Base-by-base conservation (phyloP, 129 eudicot genomes). In the Calendula officinalis region DNA sequence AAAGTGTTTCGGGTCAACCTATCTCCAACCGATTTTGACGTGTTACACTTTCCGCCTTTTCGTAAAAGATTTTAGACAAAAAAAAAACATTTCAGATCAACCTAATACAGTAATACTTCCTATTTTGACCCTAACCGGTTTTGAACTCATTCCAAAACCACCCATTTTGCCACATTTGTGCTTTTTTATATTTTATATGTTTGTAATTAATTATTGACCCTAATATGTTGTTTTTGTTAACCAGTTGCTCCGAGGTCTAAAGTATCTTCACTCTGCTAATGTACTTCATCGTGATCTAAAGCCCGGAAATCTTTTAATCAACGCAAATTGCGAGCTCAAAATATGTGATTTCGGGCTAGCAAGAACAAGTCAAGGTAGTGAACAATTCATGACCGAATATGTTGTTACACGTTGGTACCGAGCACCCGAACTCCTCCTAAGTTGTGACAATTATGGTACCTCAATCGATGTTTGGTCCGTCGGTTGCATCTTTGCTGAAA, bases 261-360 rank as follows among this genome's bases (percentile, higher is more conserved):
- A 80, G 68, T 85, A 85, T 78, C 87, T 89, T 6, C 96, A 89
- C 67, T 85, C 96, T 5, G 96, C 96, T 46, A 89, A 89, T 53
- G 80, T 89, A 67, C 89, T 89, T 43, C 96, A 89, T 45, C 90
- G 96, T 3, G 96, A 89, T 66, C 62, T 89, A 15, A 89, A 89
- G 67, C 96, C 96, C 6, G 94, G 90, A 56, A 89, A 89, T 59
- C 94, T 89, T 63, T 67, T 89, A 0, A 76, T 89, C 63, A 89
- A 89, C 3, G 85, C 89, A 7, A 82, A 85, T 44, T 85, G 94
- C 44, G 90, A 85, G 50, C 84, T 89, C 17, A 89, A 89, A 72
- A 89, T 89, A 33, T 85, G 96, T 64, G 96, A 89, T 68, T 89
- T 89, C 17, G 96, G 96, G n/a, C 82, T 89, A 15, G 96, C 96